These are phyloP conservation scores for Colletotrichum sp. DNA, from an alignment of 2,329 filamentous ascomycete species.

Conservation along the genomic window DNA sequence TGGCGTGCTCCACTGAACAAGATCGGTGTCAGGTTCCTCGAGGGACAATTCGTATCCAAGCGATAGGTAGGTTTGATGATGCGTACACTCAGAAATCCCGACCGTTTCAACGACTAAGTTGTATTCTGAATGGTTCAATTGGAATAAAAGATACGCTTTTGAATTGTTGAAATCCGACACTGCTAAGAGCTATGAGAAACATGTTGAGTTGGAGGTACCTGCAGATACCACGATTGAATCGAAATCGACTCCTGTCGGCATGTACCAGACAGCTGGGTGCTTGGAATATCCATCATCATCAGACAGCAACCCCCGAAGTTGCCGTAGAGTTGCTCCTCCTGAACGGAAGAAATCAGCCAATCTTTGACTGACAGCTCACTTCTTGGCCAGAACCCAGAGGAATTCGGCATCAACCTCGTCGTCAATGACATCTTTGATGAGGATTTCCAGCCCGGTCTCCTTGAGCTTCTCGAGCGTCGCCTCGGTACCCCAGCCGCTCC, in stretches of 20 bases:
- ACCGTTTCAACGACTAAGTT: not conserved
- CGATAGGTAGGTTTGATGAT: not conserved
- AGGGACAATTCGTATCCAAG: not conserved
- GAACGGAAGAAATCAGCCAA: not conserved
- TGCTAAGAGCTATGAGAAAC: not conserved
- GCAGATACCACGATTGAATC: not conserved
- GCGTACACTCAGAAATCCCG: not conserved
- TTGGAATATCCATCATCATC: not conserved
- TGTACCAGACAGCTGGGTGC: not conserved
- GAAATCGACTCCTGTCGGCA: not conserved
- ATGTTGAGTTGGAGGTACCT: not conserved
- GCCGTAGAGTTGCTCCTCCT: not conserved
- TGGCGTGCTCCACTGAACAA: not conserved
- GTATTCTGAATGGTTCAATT: not conserved
- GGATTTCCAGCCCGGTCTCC: conserved; percentile 36
- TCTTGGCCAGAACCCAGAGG: conserved; percentile 44
- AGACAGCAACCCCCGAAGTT: not conserved
- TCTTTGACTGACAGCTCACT: not conserved
- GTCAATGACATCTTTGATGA: conserved; percentile 31
- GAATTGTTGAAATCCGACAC: not conserved
- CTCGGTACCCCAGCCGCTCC: conserved; percentile 44
- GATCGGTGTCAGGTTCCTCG: not conserved
- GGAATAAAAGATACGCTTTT: not conserved
- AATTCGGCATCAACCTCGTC: conserved; percentile 38
- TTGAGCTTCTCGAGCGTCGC: conserved; percentile 33